phyloP scores from a whole-genome alignment of 495 filamentous ascomycete genomes.

The Margaritispora aquatica region DNA sequence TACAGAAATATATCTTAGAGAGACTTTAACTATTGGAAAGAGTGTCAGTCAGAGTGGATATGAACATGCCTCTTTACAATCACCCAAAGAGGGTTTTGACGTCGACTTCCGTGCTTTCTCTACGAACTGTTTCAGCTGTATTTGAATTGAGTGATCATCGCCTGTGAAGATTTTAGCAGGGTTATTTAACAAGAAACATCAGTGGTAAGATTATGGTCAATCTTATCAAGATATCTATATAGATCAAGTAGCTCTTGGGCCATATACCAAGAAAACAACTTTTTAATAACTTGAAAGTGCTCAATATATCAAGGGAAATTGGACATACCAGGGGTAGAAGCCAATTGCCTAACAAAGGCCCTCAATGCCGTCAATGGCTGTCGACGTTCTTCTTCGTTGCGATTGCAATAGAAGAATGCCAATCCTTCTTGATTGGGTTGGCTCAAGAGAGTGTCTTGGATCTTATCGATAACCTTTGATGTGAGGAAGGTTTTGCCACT shows the following conservation, averaged over 20 bases:
- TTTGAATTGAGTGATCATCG: neutral
- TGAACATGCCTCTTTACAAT: conserved; percentile 10
- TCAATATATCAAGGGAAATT: conserved; percentile 6
- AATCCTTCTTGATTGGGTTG: conserved; percentile 25
- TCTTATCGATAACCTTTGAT: conserved; percentile 29
- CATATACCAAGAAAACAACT: neutral
- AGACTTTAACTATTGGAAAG: neutral
- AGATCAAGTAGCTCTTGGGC: too few species aligned
- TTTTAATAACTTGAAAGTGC: neutral
- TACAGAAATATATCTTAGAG: neutral
- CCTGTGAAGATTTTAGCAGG: neutral
- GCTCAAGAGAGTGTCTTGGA: neutral
- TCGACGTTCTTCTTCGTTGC: conserved; percentile 25
- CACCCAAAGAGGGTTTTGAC: conserved; percentile 7
- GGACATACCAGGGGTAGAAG: conserved; percentile 13
- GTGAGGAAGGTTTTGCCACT: conserved; percentile 35
- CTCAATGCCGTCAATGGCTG: conserved; percentile 29
- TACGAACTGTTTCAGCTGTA: neutral
- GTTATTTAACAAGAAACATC: neutral
- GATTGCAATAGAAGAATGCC: conserved; percentile 38
- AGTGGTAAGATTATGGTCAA: neutral
- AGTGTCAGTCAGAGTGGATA: conserved; percentile 14
- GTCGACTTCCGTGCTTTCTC: conserved; percentile 4
- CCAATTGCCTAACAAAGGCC: conserved; percentile 34
- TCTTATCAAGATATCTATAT: too few species aligned